These are phyloP conservation scores for Pholiota conissans DNA, from an alignment of 768 basidiomycete species.

Conservation along the genomic window DNA sequence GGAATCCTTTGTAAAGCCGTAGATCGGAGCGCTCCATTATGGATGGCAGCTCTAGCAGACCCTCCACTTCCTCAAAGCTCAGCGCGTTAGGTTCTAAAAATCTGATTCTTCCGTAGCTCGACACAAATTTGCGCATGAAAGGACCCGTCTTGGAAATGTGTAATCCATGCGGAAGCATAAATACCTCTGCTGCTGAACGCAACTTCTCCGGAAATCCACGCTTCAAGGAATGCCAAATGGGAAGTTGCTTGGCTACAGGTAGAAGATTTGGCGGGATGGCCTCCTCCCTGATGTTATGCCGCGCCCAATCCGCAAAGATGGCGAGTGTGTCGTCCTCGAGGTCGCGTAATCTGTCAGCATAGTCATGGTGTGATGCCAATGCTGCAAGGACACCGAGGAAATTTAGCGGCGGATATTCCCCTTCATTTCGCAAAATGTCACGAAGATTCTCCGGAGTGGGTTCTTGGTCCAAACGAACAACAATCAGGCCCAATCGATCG, in stretches of 20 bases:
- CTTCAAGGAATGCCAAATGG: conserved; percentile 30
- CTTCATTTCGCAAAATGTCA: conserved; percentile 13
- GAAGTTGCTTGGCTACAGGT: conserved; percentile 26
- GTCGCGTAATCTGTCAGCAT: conserved; percentile 16
- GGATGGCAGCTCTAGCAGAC: conserved; percentile 10
- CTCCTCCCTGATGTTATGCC: conserved; percentile 15
- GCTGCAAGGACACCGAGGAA: conserved; percentile 20
- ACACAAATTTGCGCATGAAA: conserved; percentile 18
- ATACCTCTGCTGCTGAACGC: conserved; percentile 16
- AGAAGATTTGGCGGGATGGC: conserved; percentile 14
- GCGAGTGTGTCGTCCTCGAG: conserved; percentile 17
- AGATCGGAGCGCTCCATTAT: conserved; percentile 6
- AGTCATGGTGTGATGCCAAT: conserved; percentile 11
- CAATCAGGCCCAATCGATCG: conserved; percentile 10
- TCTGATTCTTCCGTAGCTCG: conserved; percentile 11
- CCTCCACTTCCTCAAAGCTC: conserved; percentile 5
- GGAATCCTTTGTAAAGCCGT: conserved; percentile 14
- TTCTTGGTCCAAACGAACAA: conserved; percentile 16
- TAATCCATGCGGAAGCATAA: conserved; percentile 15
- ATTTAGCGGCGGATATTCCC: conserved; percentile 10
- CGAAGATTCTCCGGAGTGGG: conserved; percentile 20
- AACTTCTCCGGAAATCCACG: conserved; percentile 12
- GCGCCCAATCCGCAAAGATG: conserved; percentile 33
- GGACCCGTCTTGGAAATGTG: conserved; percentile 4
- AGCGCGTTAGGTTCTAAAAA: conserved; percentile 7